Evolutionary conservation across 257 asterid species (phyloP).

Genomic region (Oldenlandia corymbosa): DNA sequence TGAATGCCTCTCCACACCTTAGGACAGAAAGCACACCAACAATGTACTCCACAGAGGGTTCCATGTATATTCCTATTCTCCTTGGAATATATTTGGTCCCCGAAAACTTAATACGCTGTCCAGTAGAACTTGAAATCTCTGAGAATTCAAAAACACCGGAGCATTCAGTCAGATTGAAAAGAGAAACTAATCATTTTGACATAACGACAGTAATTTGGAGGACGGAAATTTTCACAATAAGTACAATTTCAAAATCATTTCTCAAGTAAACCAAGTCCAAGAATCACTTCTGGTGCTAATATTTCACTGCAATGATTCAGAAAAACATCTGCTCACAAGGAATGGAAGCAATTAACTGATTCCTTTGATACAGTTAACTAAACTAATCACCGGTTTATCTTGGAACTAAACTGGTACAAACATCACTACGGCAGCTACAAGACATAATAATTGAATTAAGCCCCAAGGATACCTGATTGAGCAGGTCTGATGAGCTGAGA

Average conservation of each 20-base stretch:
- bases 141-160: constrained; percentile 21
- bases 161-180: no score
- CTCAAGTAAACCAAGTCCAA: neutral
- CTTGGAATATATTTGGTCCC: constrained; percentile 39
- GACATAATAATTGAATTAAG: neutral
- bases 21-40: constrained; percentile 71
- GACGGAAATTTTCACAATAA: neutral
- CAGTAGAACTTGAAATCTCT: constrained; percentile 22
- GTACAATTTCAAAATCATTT: neutral
- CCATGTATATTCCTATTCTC: constrained; percentile 71
- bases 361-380: no score
- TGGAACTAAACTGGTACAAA: neutral
- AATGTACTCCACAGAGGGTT: constrained; percentile 82
- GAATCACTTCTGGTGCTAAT: neutral
- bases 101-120: constrained; percentile 18
- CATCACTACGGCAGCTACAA: neutral
- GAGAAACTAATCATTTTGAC: neutral
- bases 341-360: neutral
- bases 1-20: constrained; percentile 87
- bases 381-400: no score
- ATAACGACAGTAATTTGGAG: no score
- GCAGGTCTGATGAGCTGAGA: constrained; percentile 33
- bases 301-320: neutral
- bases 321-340: neutral
- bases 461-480: constrained; percentile 32